These are phyloP conservation scores for Fusarium udum DNA, from an alignment of 2,329 filamentous ascomycete genomes.

Conservation along the genomic window DNA sequence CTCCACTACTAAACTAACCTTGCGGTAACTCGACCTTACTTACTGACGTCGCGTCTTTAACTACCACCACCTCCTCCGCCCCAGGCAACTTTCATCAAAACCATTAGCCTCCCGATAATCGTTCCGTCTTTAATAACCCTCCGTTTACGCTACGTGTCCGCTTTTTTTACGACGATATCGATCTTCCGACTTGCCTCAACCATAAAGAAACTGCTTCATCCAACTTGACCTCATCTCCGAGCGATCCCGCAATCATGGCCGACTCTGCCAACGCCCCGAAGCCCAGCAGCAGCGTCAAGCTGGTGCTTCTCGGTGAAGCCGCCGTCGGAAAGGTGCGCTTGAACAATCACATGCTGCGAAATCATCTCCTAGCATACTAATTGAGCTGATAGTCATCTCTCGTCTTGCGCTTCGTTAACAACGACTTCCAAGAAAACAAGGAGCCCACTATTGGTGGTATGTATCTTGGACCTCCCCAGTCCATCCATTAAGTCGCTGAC, in stretches of 20 bases:
- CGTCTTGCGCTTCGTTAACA: constrained; percentile 98
- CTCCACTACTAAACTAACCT: neutral
- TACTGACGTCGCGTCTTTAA: constrained; percentile 33
- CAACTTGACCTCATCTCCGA: constrained; percentile 27
- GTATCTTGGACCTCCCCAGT: constrained; percentile 42
- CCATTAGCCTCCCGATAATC: constrained; percentile 1
- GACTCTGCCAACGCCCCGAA: constrained; percentile 75
- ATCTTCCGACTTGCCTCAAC: neutral
- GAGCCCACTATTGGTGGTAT: constrained; percentile 98
- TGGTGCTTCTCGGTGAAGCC: constrained; percentile 95
- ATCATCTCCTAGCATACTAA: constrained; percentile 14
- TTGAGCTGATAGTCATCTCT: constrained; percentile 79
- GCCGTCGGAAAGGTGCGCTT: constrained; percentile 91
- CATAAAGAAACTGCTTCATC: constrained; percentile 1
- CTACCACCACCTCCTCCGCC: constrained; percentile 26
- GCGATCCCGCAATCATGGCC: constrained; percentile 47
- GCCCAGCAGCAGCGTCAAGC: constrained; percentile 99
- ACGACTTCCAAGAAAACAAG: constrained; percentile 99
- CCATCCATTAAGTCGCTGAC: constrained; percentile 24
- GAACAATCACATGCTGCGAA: neutral
- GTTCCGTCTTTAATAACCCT: neutral
- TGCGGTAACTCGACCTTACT: constrained; percentile 10
- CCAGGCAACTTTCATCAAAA: constrained; percentile 30
- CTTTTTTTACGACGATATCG: constrained; percentile 1
- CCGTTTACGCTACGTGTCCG: constrained; percentile 10